Evolutionary conservation across 306 rosid species (phyloP).

Genomic region (Parietaria judaica): DNA sequence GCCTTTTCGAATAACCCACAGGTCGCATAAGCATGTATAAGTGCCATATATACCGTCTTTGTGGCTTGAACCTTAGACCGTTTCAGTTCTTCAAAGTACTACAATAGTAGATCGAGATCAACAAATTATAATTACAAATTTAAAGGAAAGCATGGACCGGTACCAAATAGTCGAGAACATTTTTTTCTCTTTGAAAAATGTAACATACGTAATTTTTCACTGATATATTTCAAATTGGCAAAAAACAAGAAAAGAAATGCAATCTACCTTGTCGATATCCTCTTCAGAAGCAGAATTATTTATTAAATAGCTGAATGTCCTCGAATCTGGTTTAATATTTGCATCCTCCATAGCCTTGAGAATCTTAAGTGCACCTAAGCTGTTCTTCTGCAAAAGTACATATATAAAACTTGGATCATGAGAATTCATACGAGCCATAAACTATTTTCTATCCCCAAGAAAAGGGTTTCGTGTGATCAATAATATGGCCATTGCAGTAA

Average conservation of each 20-base stretch:
- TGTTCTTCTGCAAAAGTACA: conserved; percentile 51
- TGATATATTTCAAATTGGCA: neutral
- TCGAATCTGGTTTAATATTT: conserved; percentile 56
- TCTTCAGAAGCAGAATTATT: conserved; percentile 51
- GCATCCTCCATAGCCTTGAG: conserved; percentile 54
- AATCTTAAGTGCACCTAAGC: conserved; percentile 40
- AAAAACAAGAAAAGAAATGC: neutral
- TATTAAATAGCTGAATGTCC: conserved; percentile 56
- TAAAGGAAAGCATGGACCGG: neutral
- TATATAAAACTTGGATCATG: neutral
- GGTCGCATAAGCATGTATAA: conserved; percentile 60
- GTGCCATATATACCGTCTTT: conserved; percentile 58
- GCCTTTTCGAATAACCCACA: conserved; percentile 78
- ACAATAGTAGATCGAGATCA: conserved; percentile 29
- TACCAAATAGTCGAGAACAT: too few relatives aligned
- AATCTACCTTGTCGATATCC: conserved; percentile 28
- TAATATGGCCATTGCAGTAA: too few relatives aligned
- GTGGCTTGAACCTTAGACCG: conserved; percentile 24
- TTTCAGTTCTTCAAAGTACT: conserved; percentile 66
- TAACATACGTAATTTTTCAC: too few relatives aligned
- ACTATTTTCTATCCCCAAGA: too few relatives aligned
- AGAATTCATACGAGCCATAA: too few relatives aligned
- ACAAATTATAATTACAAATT: conserved; percentile 15
- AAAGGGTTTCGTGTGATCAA: too few relatives aligned
- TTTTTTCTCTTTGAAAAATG: too few relatives aligned